Evolutionary conservation across 257 asterid species (phyloP), one percentile per base, ranked within the genome.

Genomic region (Solanum bulbocastanum): DNA sequence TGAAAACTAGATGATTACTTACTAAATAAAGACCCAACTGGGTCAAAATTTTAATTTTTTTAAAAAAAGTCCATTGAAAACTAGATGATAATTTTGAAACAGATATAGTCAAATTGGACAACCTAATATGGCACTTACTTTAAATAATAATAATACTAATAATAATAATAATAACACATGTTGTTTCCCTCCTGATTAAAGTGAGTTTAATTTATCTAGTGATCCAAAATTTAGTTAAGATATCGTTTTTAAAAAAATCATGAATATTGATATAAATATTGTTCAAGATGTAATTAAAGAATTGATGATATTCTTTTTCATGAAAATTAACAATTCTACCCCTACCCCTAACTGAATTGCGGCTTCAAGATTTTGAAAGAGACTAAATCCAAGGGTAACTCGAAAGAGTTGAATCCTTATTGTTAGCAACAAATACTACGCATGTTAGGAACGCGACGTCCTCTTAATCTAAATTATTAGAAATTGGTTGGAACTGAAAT

Each of bases 321-420:
- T n/a, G 32, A 62, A 25, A 62, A 62, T 6, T 60, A 60, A 49
- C 23, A 62, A 25, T 23, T 62, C 0, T 32, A 62, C 1, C 32
- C 11, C 0, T 32, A 62, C 1, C 32, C 11, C 71, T 62, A 23
- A 3, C 3, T 62, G 15, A 4, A 10, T 62, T 62, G 71, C 10
- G 6, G 5, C 18, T 12, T 66, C 4, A 5, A 30, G 1, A 1
- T 12, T 25, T 66, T 25, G 14, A 42, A 42, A 10, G 46, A 42
- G 46, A 42, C 0, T 42, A 42, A 42, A 42, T 42, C 0, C 14
- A 42, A 42, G 14, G 0, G 1, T 42, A 42, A 5, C 0, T 10
- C 0, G 0, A 42, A 42, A 42, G 46, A 42, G 14, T 42, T 42
- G 46, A 10, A 42, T 42, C 14, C 5, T 10, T 40, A 40, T 40